Percentiles rank a stretch among this genome's conserved stretches.
phyloP scores from a whole-genome alignment of 306 rosid species.

The Trifolium subterraneum region DNA sequence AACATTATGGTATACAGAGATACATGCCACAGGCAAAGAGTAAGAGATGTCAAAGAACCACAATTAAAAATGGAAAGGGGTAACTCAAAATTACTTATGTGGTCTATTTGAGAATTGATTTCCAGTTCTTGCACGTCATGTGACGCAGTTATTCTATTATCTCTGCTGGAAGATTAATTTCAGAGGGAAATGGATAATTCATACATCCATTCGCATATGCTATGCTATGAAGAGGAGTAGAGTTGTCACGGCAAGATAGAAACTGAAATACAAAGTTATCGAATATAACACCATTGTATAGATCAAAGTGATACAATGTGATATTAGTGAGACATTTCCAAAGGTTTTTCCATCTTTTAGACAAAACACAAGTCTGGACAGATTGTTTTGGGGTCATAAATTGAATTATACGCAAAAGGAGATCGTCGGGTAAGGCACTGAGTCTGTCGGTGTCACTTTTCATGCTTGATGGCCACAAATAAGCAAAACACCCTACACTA shows the following conservation, averaged over 20 bases:
- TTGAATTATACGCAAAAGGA: not conserved
- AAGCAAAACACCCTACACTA: too few species aligned
- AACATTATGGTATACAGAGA: not conserved
- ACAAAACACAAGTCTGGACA: not conserved
- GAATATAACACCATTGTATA: not conserved
- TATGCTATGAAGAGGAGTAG: not conserved
- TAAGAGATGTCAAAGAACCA: not conserved
- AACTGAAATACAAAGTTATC: not conserved
- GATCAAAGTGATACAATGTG: not conserved
- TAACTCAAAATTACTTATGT: not conserved
- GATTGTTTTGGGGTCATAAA: not conserved
- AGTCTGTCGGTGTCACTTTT: not conserved
- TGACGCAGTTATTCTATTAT: not conserved
- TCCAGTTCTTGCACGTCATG: not conserved
- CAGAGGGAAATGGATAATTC: not conserved
- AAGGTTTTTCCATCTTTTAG: not conserved
- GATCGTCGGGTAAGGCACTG: not conserved
- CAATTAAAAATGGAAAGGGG: not conserved
- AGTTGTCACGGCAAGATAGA: not conserved
- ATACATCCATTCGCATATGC: not conserved
- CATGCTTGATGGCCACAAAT: too few species aligned
- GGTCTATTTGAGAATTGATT: not conserved
- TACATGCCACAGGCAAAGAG: not conserved
- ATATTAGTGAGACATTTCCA: not conserved
- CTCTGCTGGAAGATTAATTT: not conserved